Evolutionary conservation across 83 land plant species (phyloP), one percentile per base, ranked within the genome.

Genomic region (Diphasiastrum complanatum): DNA sequence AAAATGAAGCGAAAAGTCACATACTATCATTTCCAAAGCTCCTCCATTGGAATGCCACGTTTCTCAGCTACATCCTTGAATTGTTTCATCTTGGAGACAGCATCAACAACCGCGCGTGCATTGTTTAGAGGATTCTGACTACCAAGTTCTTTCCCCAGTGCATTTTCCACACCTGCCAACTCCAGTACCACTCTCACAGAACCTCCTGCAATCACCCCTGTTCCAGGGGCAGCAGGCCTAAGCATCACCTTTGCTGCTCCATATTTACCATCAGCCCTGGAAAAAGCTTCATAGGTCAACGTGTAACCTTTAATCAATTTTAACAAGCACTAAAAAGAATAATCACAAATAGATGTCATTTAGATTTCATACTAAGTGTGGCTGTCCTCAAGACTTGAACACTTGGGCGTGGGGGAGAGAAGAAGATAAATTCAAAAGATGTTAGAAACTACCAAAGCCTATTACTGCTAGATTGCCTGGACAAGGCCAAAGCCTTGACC

Each of bases 191-290:
- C 78, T 48, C 96, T 73, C 34, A 93, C 96, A 41, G 96, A 75
- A 31, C 96, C 92, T 47, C 99, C 99, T n/a, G 99, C 99, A 78
- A 85, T 85, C 18, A 93, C 95, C 35, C 99, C 99, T 3, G 91
- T 93, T 68, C 99, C 99, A 5, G 91, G 76, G 4, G 92, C 72
- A 69, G 99, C 99, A 26, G 99, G 99, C 61, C 89, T 74, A 33
- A 93, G 81, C 99, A 93, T 93, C 58, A 93, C 99, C 63, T 82
- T 79, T 28, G 99, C 99, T 32, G 99, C 99, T 31, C 95, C 96
- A 67, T 74, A 89, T 23, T 84, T 76, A 29, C 86, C 99, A 23
- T 85, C 86, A 32, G 83, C 71, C 67, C 99, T 93, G 78, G 50
- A 55, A 12, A 40, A 32, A 36, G 34, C 37, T 25, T 12, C 11